Base-by-base conservation (phyloP, 371 early-diverging fungal genomes). In the Vairimorpha apis region DNA sequence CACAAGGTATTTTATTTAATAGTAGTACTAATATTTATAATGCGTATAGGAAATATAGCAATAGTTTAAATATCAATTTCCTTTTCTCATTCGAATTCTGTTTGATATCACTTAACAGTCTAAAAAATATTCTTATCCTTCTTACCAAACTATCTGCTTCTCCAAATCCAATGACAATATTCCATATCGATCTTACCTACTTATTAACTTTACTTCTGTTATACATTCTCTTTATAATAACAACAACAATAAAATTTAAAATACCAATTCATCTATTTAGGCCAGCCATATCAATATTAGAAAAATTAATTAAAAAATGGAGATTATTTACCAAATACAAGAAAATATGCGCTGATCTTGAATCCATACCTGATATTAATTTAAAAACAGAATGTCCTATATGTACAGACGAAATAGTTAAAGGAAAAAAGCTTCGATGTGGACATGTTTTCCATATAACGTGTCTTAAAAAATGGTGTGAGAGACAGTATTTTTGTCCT, bases 401-500 rank as follows among this genome's bases (percentile, higher is more conserved):
- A 5, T 83, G 83, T 64, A 67, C 56, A 21, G 83, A 81, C 25
- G 81, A 82, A 14, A 77, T 83, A 65, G 44, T 62, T 16, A 21
- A 30, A n/a, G 82, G 76, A 3, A 96, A 95, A 81, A 91, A 90
- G 63, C 85, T 96, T 18, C 90, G 89, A 7, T 98, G 98, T 82
- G 91, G 92, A 0, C 98, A 98, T 77, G 87, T 93, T 12, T 95
- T 98, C 81, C 98, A 98, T 82, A 89, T 93, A 67, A 89, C 87
- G 58, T 98, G 98, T 81, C 84, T 98, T 66, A 85, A 92, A 62
- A 91, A 90, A 79, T 98, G 98, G 98, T 86, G 95, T 35, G 96
- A 96, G 81, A 82, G 95, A 71, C 97, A 98, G 82, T 95, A 93
- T 76, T 89, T 88, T 62, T 98, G 98, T 77, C 98, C 98, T 0